phyloP scores from a whole-genome alignment of 768 basidiomycete genomes.

The Kwoniella shandongensis region DNA sequence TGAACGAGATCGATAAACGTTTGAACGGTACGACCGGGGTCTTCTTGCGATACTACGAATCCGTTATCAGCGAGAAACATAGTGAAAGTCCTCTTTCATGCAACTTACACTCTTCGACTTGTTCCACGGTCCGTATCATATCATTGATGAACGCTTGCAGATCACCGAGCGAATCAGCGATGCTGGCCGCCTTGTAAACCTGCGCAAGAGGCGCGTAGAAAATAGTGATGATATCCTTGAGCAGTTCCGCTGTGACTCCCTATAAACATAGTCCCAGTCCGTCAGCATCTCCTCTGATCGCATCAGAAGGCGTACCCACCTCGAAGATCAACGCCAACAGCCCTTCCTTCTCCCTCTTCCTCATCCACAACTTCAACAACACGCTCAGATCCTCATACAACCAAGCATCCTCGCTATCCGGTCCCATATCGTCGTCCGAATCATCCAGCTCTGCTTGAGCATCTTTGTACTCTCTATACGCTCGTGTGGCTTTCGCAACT shows the following conservation, averaged over 20 bases:
- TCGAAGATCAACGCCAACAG: constrained; percentile 92
- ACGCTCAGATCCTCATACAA: constrained; percentile 86
- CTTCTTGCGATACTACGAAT: constrained; percentile 69
- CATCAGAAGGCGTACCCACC: constrained; percentile 56
- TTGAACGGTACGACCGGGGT: constrained; percentile 83
- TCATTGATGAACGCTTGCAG: constrained; percentile 93
- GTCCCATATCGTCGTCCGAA: constrained; percentile 89
- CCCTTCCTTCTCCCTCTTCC: constrained; percentile 83
- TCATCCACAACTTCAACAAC: constrained; percentile 72
- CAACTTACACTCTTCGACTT: constrained; percentile 74
- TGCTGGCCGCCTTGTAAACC: constrained; percentile 95
- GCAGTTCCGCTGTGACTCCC: constrained; percentile 90
- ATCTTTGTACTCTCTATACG: constrained; percentile 72
- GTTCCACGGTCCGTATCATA: constrained; percentile 89
- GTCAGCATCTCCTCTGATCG: neutral
- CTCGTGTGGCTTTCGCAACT: constrained; percentile 72
- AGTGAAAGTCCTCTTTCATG: neutral
- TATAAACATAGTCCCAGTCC: constrained; percentile 48
- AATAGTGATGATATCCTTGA: constrained; percentile 98
- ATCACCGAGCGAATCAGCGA: constrained; percentile 87
- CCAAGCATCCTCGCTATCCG: constrained; percentile 93
- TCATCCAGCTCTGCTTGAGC: constrained; percentile 65
- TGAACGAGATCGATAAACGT: constrained; percentile 89
- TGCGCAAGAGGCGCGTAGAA: constrained; percentile 96
- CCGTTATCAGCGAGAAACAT: neutral